These are phyloP conservation scores for Heliamphora exappendiculata DNA, from an alignment of 148 eudicot species.

Conservation along the genomic window DNA sequence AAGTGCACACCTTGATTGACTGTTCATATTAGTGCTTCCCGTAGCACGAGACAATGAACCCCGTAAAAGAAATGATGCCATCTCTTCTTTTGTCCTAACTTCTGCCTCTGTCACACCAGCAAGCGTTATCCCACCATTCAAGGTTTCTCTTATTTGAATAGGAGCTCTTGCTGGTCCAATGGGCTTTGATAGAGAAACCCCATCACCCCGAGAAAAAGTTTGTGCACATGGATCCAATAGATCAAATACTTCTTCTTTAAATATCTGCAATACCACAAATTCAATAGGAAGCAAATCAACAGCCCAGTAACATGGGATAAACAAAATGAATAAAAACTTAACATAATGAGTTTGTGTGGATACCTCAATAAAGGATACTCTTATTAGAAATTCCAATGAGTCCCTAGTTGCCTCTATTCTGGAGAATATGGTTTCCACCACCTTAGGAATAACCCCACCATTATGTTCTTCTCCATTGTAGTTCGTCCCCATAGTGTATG, in stretches of 20 bases:
- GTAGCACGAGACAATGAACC: conserved; percentile 91
- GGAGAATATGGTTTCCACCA: conserved; percentile 77
- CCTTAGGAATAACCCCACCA: conserved; percentile 75
- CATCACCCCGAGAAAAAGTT: conserved; percentile 42
- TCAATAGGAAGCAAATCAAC: not conserved
- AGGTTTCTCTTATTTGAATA: conserved; percentile 85
- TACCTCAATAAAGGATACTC: conserved; percentile 96
- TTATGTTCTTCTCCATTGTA: conserved; percentile 55
- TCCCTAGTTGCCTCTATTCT: conserved; percentile 47
- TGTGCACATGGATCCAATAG: conserved; percentile 51
- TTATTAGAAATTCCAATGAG: conserved; percentile 58
- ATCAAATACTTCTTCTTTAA: conserved; percentile 97
- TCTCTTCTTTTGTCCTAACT: conserved; percentile 79
- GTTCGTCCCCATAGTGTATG: conserved; percentile 97
- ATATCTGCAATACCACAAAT: conserved; percentile 42
- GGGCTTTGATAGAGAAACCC: conserved; percentile 31
- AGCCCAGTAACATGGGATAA: not conserved
- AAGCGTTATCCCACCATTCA: conserved; percentile 77
- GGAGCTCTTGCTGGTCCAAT: conserved; percentile 66
- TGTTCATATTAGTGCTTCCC: conserved; percentile 97
- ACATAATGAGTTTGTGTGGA: not conserved
- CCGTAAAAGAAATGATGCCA: conserved; percentile 65
- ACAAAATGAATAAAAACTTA: not conserved
- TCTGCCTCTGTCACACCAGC: conserved; percentile 95
- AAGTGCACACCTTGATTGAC: conserved; percentile 64